These are phyloP conservation scores for Phytopythium kandeliae DNA, from an alignment of 352 stramenopile genomes.

Conservation along the genomic window DNA sequence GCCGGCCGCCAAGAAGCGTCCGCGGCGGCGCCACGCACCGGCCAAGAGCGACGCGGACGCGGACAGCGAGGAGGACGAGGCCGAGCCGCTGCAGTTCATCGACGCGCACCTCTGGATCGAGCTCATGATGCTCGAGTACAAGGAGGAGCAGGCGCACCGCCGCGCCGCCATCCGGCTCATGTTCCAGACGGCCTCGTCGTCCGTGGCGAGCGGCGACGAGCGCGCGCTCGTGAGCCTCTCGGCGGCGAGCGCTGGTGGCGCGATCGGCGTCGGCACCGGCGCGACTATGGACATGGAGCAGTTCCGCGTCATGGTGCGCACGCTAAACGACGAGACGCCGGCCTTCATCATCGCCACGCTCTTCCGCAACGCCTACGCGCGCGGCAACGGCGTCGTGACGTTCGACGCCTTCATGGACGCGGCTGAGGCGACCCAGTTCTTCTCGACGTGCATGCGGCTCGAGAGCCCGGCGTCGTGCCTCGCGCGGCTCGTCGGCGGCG, in stretches of 20 bases:
- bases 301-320: slow-evolving; percentile 83
- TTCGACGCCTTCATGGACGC: slow-evolving; percentile 88
- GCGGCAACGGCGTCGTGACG: slow-evolving; percentile 71
- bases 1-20: slow-evolving; percentile 9
- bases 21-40: background rate
- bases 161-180: slow-evolving; percentile 87
- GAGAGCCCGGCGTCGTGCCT: slow-evolving; percentile 51
- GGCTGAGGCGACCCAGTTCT: slow-evolving; percentile 82
- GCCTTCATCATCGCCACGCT: slow-evolving; percentile 53
- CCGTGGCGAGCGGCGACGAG: slow-evolving; percentile 15
- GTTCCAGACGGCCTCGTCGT: slow-evolving; percentile 84
- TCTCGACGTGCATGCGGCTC: slow-evolving; percentile 80
- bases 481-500: slow-evolving; percentile 19
- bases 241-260: background rate
- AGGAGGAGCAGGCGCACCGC: slow-evolving; percentile 89
- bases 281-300: slow-evolving; percentile 89
- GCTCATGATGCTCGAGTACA: slow-evolving; percentile 90
- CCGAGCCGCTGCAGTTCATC: slow-evolving; percentile 36
- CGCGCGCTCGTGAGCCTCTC: slow-evolving; percentile 2
- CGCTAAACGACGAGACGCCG: slow-evolving; percentile 73
- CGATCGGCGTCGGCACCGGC: slow-evolving; percentile 4
- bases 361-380: slow-evolving; percentile 57
- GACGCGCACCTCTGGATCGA: slow-evolving; percentile 78
- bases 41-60: background rate
- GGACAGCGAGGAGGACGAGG: slow-evolving; percentile 12